These are phyloP conservation scores for Punctularia strigosozonata DNA, from an alignment of 768 basidiomycete species.

Conservation along the genomic window DNA sequence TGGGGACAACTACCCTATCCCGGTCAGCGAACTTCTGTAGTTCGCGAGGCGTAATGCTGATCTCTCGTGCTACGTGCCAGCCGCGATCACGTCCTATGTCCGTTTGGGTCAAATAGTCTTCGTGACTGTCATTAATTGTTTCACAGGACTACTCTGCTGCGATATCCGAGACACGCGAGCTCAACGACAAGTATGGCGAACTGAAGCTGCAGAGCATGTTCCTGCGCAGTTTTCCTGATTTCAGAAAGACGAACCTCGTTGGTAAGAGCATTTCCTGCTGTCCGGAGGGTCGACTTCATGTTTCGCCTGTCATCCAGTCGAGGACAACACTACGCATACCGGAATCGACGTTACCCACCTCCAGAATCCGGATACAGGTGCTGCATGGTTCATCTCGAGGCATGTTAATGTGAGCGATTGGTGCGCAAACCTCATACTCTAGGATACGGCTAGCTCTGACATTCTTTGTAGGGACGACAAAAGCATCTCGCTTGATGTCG, in stretches of 20 bases:
- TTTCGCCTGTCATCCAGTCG: conserved; percentile 12
- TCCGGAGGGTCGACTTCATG: conserved; percentile 12
- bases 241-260: conserved; percentile 12
- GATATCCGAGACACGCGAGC: conserved; percentile 15
- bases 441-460: conserved; percentile 11
- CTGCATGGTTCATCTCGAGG: neutral
- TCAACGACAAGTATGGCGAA: conserved; percentile 17
- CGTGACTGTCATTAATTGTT: no score
- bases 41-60: conserved; percentile 4
- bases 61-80: neutral
- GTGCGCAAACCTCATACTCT: conserved; percentile 2
- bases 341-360: no score
- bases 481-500: no score
- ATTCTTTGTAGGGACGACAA: conserved; percentile 12
- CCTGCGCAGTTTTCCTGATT: conserved; percentile 14
- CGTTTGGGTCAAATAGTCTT: no score
- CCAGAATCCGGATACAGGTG: conserved; percentile 4
- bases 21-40: conserved; percentile 14
- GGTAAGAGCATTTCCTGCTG: conserved; percentile 10
- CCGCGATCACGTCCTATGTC: no score
- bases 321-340: conserved; percentile 16
- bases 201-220: conserved; percentile 18
- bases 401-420: neutral
- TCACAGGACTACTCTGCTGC: conserved; percentile 17
- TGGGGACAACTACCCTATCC: conserved; percentile 16